Base-by-base conservation (phyloP, 192 early-diverging fungal species). In the Bifiguratus adelaidae region DNA sequence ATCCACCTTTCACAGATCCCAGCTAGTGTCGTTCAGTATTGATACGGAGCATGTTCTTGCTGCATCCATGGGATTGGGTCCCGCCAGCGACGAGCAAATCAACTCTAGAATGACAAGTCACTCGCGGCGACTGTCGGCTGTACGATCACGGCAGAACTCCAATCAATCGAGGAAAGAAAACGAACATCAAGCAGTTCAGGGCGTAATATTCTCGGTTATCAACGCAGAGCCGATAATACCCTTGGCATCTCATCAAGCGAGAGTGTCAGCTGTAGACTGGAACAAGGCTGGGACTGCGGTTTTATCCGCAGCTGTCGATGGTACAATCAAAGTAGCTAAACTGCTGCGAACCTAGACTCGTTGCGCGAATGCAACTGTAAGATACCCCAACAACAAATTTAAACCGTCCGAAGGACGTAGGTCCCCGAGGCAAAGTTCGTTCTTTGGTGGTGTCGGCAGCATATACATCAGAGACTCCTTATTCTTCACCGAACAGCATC, bases 21-120 rank as follows among this genome's bases (percentile, higher is more conserved):
- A 71, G 32, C 54, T 77, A 41, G 50, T 74, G 5, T 56, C 63
- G 11, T 77, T 73, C 47, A 71, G 64, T 50, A 60, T 42, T 18
- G 75, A 77, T 37, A 77, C 75, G 2, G 67, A 77, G 20, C 65
- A 77, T 43, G 30, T 77, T 5, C 41, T 71, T 0, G 71, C 66
- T 55, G 68, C 66, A 9, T 21, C 13, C 18, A 6, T 21, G 37
- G 7, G 32, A 8, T n/a, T n/a, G 32, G n/a, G 32, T 8, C 32
- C 8, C 8, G 32, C 32, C 8, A 9, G 32, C 8, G n/a, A 33
- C 8, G 32, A 33, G 32, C 8, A 33, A n/a, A 33, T 8, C 8
- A 33, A 33, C 8, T 9, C 8, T 8, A 33, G 32, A n/a, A 33
- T 9, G 32, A 33, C 8, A n/a, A 33, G 32, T n/a, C 32, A 33